Base-by-base conservation (phyloP, 805 yeast genomes). In the Cyberlindnera misumaiensis region DNA sequence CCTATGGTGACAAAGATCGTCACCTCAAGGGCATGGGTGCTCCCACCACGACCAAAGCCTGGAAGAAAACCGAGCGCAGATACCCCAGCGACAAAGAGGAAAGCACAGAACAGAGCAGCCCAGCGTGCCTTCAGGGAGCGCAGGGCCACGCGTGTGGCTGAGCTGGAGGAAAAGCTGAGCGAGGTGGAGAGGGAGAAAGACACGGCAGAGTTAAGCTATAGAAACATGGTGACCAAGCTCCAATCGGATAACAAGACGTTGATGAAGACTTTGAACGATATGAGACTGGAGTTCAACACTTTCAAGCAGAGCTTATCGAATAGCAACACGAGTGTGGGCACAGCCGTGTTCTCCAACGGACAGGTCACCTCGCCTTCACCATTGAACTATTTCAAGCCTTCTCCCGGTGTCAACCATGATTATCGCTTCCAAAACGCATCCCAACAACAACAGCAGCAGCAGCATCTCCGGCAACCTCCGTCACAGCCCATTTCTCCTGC, bases 71-170 rank as follows among this genome's bases (percentile, higher is more conserved):
- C 81, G 3, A 55, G 59, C 46, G 71, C 73, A 4, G 95, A 86
- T 47, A 75, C 89, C 0, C 94, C 95, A 0, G 88, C 89, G 1
- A 77, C 82, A 16, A 84, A 85, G 58, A 65, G 96, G 38, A 86
- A 86, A 60, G 95, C 95, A 3, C 96, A 84, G 59, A 88, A 88
- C 56, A 66, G 96, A 42, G 95, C 93, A n/a, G 95, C 96, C 16
- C 95, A 89, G 65, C 57, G 95, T 41, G 94, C 97, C 2, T 85
- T 86, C 63, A 65, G 96, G 47, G 94, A 87, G 58, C 70, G 96
- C 47, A 66, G 94, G 51, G 94, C 96, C 14, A 83, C 83, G 25
- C 64, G 88, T 36, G 85, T 87, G 7, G 77, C 77, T 42, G 94
- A 83, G 55, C 66, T 89, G 39, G 95, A 86, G 56, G 74, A 71